Evolutionary conservation across 225 moss, liverwort and hornwort species (phyloP).

Genomic region (Physcomitrium patens): DNA sequence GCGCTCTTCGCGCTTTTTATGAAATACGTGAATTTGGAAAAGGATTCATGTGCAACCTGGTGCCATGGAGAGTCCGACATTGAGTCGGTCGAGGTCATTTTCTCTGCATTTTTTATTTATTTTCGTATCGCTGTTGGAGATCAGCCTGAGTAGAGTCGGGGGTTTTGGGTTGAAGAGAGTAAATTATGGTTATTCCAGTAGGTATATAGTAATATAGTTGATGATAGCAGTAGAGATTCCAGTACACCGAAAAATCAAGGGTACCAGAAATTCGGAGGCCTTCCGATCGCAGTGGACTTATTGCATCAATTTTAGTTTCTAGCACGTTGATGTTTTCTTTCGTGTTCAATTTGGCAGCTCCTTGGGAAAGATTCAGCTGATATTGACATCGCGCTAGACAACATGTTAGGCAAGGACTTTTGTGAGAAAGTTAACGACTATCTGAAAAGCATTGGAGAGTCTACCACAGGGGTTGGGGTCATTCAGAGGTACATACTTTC

Average conservation of each 20-base stretch:
- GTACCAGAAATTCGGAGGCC: background rate
- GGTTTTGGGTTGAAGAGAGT: background rate
- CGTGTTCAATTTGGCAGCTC: conserved; percentile 54
- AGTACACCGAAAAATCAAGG: background rate
- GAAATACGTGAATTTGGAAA: background rate
- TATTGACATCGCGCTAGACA: conserved; percentile 90
- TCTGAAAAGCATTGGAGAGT: conserved; percentile 73
- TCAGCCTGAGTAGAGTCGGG: background rate
- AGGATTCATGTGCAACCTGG: background rate
- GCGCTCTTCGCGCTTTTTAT: background rate
- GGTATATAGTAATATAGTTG: background rate
- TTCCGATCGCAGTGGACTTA: background rate
- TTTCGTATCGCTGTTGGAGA: background rate
- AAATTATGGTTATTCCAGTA: background rate
- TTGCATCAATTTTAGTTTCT: background rate
- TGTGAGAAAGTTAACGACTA: conserved; percentile 94
- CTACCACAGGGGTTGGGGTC: conserved; percentile 70
- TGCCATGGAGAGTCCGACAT: background rate
- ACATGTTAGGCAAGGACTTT: conserved; percentile 82
- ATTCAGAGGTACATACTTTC: conserved; percentile 64
- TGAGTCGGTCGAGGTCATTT: background rate
- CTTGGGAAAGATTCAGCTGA: conserved; percentile 79
- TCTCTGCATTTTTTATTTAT: background rate
- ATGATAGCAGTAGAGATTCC: background rate
- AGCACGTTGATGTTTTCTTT: conserved; percentile 3